Evolutionary conservation across 2,329 filamentous ascomycete species (phyloP).

Genomic region (Penicillium sp.): DNA sequence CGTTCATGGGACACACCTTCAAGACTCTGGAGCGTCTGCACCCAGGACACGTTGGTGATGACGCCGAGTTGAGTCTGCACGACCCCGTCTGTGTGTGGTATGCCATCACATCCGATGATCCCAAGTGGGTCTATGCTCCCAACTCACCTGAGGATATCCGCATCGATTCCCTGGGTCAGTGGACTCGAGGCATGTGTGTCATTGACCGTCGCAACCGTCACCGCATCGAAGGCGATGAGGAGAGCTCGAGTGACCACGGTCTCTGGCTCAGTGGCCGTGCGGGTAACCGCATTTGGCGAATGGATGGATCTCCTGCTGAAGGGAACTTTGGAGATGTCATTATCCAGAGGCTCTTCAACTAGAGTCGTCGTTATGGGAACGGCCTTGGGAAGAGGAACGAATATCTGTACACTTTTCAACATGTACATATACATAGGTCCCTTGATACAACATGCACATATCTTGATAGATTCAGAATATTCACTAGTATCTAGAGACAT

Average conservation of each 20-base stretch:
- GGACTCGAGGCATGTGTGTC: slow-evolving; percentile 90
- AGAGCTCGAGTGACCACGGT: slow-evolving; percentile 69
- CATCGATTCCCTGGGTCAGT: slow-evolving; percentile 87
- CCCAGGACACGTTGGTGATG: slow-evolving; percentile 52
- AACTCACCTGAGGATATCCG: slow-evolving; percentile 75
- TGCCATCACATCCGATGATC: slow-evolving; percentile 57
- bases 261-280: slow-evolving; percentile 73
- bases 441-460: not conserved
- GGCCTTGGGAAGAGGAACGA: not conserved
- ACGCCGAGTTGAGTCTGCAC: slow-evolving; percentile 66
- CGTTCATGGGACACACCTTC: slow-evolving; percentile 72
- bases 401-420: not conserved
- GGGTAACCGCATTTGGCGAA: slow-evolving; percentile 79
- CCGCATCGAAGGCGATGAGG: slow-evolving; percentile 50
- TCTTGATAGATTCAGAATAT: not conserved
- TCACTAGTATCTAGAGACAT: not conserved
- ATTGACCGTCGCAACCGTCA: slow-evolving; percentile 67
- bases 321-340: slow-evolving; percentile 66
- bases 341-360: slow-evolving; percentile 63
- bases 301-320: slow-evolving; percentile 68
- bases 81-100: slow-evolving; percentile 82
- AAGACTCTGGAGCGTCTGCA: slow-evolving; percentile 66
- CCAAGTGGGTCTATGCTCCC: slow-evolving; percentile 46
- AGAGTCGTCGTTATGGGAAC: not conserved
- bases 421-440: not conserved